Percentiles rank a stretch among this genome's conserved stretches.
Evolutionary conservation across 2,329 filamentous ascomycete genomes (phyloP).

Genomic region (Alternaria gaisen): DNA sequence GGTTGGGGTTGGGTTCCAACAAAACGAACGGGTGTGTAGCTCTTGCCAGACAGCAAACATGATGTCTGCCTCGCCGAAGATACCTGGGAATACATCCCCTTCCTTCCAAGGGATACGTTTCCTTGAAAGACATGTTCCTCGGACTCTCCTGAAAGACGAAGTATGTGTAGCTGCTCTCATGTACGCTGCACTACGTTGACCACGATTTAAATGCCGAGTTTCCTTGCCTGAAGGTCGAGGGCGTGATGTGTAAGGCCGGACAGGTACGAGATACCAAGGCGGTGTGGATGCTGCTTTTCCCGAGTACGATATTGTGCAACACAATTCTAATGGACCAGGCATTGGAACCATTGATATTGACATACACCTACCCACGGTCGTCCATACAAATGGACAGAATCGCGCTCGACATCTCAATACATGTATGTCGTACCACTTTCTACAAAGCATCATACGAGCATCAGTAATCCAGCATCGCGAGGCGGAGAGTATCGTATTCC

Average conservation of each 20-base stretch:
- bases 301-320: neutral
- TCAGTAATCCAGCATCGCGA: neutral
- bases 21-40: too few relatives aligned
- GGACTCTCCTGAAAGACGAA: too few relatives aligned
- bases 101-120: too few relatives aligned
- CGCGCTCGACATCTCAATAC: neutral
- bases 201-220: neutral
- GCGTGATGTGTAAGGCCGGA: neutral
- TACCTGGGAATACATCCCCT: too few relatives aligned
- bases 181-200: too few relatives aligned
- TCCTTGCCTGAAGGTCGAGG: neutral
- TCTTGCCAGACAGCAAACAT: too few relatives aligned
- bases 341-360: too few relatives aligned
- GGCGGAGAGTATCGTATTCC: neutral
- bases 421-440: neutral
- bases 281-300: neutral
- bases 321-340: too few relatives aligned
- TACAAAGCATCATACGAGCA: neutral
- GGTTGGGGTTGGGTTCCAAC: too few relatives aligned
- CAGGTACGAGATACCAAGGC: neutral
- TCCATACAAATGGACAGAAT: rapidly evolving
- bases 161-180: too few relatives aligned
- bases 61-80: too few relatives aligned
- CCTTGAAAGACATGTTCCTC: too few relatives aligned
- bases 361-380: neutral